These are phyloP conservation scores for Omphalotus guepiniiformis DNA, from an alignment of 768 basidiomycete species.

Conservation along the genomic window DNA sequence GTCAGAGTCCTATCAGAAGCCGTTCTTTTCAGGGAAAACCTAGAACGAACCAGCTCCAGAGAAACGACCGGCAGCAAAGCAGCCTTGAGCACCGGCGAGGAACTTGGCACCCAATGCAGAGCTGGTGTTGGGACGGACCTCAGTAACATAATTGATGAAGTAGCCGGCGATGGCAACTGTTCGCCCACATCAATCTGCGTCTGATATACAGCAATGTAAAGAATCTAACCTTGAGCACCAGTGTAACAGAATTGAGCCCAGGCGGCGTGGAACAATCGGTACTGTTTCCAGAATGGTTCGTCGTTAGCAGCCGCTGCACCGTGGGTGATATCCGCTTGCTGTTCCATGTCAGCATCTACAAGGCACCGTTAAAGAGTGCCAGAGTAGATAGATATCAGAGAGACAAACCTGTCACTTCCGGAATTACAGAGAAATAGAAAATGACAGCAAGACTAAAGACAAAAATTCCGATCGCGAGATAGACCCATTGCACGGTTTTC, in stretches of 20 bases:
- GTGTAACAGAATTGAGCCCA: conserved; percentile 30
- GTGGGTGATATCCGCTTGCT: conserved; percentile 30
- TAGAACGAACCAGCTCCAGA: conserved; percentile 25
- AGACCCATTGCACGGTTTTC: conserved; percentile 31
- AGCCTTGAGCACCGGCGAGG: conserved; percentile 29
- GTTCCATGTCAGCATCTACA: conserved; percentile 29
- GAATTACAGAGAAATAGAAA: conserved; percentile 29
- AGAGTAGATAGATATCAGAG: background rate
- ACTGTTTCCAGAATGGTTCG: conserved; percentile 25
- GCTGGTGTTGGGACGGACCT: conserved; percentile 20
- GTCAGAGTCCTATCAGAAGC: background rate
- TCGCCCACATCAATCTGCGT: background rate
- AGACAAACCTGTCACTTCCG: conserved; percentile 28
- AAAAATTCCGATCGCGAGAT: conserved; percentile 26
- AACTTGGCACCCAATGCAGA: conserved; percentile 26
- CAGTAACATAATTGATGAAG: conserved; percentile 31
- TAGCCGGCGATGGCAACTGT: conserved; percentile 28
- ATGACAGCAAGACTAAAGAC: conserved; percentile 28
- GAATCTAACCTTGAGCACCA: conserved; percentile 26
- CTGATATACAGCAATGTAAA: background rate
- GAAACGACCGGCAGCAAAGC: conserved; percentile 28
- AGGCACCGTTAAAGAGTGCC: background rate
- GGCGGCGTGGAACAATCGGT: conserved; percentile 27
- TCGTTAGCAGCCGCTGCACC: conserved; percentile 22
- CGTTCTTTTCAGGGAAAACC: no score